A percentile compares a stretch with the other conserved stretches of the same genome.
Evolutionary conservation across 768 basidiomycete genomes (phyloP).

Genomic region (Lactarius tabidus): DNA sequence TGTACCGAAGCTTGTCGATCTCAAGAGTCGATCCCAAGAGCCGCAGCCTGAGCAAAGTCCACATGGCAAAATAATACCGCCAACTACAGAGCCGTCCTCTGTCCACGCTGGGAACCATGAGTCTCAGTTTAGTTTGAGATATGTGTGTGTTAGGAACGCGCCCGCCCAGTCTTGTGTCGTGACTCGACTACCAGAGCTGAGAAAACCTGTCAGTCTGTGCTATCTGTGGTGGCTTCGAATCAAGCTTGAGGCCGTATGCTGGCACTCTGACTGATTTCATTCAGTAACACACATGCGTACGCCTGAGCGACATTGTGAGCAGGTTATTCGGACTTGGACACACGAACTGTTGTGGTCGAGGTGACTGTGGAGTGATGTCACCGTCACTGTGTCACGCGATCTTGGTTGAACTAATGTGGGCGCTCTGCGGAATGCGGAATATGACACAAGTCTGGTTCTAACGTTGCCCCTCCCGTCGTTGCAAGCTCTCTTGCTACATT

Average conservation of each 20-base stretch:
- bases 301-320: not conserved
- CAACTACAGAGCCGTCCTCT: too few species aligned
- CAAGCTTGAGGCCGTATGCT: not conserved
- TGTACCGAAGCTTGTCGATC: too few species aligned
- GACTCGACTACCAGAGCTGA: too few species aligned
- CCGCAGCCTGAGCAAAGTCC: too few species aligned
- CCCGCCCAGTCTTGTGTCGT: not conserved
- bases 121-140: too few species aligned
- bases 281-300: not conserved
- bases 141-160: not conserved
- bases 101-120: too few species aligned
- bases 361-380: not conserved
- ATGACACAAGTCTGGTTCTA: not conserved
- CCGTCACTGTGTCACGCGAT: not conserved
- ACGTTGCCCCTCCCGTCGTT: not conserved
- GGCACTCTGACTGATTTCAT: not conserved
- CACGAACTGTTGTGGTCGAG: not conserved
- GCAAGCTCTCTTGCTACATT: not conserved
- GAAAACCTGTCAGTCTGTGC: not conserved
- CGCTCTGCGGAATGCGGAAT: not conserved
- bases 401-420: not conserved
- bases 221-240: too few species aligned
- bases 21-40: too few species aligned
- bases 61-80: too few species aligned
- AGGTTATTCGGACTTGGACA: not conserved